Conservation (phyloP, 257 asterid genomes). For the Solanum boliviense region DNA sequence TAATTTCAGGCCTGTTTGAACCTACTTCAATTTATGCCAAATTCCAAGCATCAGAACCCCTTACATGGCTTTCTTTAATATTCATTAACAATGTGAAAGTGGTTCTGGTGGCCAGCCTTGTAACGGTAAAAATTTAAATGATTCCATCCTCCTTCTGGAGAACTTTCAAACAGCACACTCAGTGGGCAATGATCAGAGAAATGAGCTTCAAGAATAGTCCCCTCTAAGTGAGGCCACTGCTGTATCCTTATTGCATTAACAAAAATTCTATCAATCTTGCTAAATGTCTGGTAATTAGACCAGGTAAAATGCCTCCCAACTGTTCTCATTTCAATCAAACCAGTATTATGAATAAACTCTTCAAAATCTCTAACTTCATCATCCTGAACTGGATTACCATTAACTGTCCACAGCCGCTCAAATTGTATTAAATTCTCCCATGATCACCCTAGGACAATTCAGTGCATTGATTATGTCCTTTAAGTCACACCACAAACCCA, state of each 20-base stretch:
- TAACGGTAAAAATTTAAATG: background rate
- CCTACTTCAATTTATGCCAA: background rate
- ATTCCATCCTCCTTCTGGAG: background rate
- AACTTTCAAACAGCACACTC: background rate
- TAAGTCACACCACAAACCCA: background rate
- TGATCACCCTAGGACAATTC: background rate
- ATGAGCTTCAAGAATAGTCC: background rate
- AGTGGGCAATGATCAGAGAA: background rate
- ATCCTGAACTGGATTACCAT: background rate
- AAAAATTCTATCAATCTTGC: background rate
- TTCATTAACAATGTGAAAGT: background rate
- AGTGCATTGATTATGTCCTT: background rate
- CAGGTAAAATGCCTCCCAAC: background rate
- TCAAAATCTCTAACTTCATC: background rate
- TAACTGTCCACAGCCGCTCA: background rate
- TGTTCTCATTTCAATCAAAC: background rate
- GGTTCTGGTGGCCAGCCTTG: background rate
- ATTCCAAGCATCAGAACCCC: background rate
- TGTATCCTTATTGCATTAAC: background rate
- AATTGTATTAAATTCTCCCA: background rate
- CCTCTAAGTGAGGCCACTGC: background rate
- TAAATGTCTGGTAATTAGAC: background rate
- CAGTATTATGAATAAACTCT: background rate
- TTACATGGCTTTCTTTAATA: background rate
- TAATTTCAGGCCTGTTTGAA: background rate